Evolutionary conservation across 2,329 filamentous ascomycete genomes (phyloP), one percentile per base, ranked within the genome.

Genomic region (Lachnellula hyalina): DNA sequence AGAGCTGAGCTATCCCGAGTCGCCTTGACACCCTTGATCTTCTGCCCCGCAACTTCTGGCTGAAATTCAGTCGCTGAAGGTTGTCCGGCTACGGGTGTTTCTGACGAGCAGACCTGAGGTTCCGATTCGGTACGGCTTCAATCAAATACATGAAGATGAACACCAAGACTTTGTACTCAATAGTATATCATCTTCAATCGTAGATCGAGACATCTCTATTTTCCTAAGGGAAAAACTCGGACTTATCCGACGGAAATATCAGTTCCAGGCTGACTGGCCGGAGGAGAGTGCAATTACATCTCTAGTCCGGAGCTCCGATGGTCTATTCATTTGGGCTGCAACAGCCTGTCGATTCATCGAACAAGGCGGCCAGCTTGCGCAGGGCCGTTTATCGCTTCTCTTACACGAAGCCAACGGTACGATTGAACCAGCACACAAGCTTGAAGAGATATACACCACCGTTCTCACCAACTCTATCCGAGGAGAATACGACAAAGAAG

Each of bases 91-190:
- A 8, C 61, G 63, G 50, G 48, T 66, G 11, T 62, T 69, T 49
- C 11, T 69, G 1, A 69, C 67, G 11, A 68, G 67, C 51, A 57
- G 67, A 55, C 65, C 67, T 15, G 63, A 67, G 28, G 28, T 58
- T 45, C 60, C 58, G n/a, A 62, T 68, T 34, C 58, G 56, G 21
- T 36, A 52, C 40, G 59, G 58, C 2, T 61, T 68, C 41, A 1
- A n/a, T n/a, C 7, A 46, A 4, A 59, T 65, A 3, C 50, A 47
- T 25, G 44, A 57, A n/a, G 38, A 14, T 8, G 36, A 51, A 45
- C 51, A 65, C 50, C 56, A 58, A 11, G 62, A 66, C 48, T 60
- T 66, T 45, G 52, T 63, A 4, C 62, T 68, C 35, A 56, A 66
- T 23, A 44, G 63, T 46, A 56, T 66, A 45, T n/a, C 49, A 11